Evolutionary conservation across 768 basidiomycete species (phyloP), one percentile per base, ranked within the genome.

Genomic region (Tylopilus plumbeoviolaceoides): DNA sequence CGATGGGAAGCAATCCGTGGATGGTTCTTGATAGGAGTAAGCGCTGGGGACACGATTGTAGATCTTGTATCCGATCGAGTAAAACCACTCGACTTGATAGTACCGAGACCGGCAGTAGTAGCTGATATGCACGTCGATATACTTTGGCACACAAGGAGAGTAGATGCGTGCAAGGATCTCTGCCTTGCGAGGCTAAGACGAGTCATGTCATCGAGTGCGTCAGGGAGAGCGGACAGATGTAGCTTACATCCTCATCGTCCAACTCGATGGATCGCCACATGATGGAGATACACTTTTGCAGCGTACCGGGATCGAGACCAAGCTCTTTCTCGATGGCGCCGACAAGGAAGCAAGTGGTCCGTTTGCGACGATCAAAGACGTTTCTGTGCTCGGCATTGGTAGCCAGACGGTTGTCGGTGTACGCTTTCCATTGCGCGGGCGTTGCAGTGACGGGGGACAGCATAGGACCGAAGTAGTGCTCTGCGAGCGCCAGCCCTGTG

Each of bases 51-150:
- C 21, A 7, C 20, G 45, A 15, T 46, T 20, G 30, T 20, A 15
- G 30, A 45, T 31, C 18, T n/a, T 20, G 43, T 47, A 62, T 7
- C 57, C 51, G 11, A 56, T 9, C 7, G 49, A 49, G 44, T 56
- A 62, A 23, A 10, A 23, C 56, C 51, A 53, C n/a, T 59, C 43
- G 25, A 54, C 23, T 6, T 5, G 4, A 31, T 15, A 36, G 9
- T 8, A n/a, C 15, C 55, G 25, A 20, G 33, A 7, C 15, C 48
- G 45, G 35, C 39, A 41, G n/a, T 56, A 20, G 50, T 56, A 56
- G 18, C 42, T 48, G 18, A 60, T 9, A 17, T 52, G 55, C 8
- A 57, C 52, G 7, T 60, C 52, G 27, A 60, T 51, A 36, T 48
- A 60, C 21, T 40, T 46, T 8, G 60, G 53, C 8, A 44, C 28